Percentiles rank a stretch among this genome's conserved stretches.
These are phyloP conservation scores for Xeromyces bisporus DNA, from an alignment of 495 filamentous ascomycete genomes.

Conservation along the genomic window DNA sequence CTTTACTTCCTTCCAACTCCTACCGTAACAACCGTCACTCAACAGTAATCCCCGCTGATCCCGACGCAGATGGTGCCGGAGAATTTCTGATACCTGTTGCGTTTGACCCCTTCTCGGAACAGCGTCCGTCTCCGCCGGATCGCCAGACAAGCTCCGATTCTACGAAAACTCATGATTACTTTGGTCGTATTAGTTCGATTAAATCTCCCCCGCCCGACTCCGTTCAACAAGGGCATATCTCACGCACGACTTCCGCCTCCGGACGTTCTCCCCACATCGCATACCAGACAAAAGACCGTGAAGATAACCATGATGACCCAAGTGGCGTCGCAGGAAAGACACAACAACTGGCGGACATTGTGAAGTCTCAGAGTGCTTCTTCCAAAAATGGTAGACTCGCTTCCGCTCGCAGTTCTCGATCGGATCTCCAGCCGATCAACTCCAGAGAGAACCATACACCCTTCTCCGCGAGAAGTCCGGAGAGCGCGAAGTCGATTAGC, in stretches of 20 bases:
- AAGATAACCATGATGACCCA: conserved; percentile 24
- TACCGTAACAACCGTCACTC: conserved; percentile 68
- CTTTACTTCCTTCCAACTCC: conserved; percentile 56
- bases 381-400: conserved; percentile 47
- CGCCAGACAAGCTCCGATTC: conserved; percentile 11
- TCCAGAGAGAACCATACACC: conserved; percentile 15
- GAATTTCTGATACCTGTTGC: conserved; percentile 83
- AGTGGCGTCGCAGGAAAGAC: conserved; percentile 25
- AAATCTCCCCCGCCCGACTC: conserved; percentile 20
- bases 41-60: conserved; percentile 35
- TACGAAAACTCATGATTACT: conserved; percentile 33
- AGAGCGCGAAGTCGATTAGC: conserved; percentile 14
- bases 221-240: conserved; percentile 15
- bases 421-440: conserved; percentile 25
- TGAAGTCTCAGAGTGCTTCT: conserved; percentile 58
- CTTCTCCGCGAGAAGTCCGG: conserved; percentile 20
- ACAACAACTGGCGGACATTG: conserved; percentile 36
- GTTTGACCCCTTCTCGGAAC: conserved; percentile 62
- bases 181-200: conserved; percentile 17
- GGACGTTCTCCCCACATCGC: conserved; percentile 64
- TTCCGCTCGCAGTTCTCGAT: conserved; percentile 49
- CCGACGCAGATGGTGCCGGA: conserved; percentile 49
- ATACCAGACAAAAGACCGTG: conserved; percentile 71
- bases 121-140: conserved; percentile 31
- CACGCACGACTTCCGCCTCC: conserved; percentile 8